Evolutionary conservation across 495 filamentous ascomycete genomes (phyloP).

Genomic region (Daldinia childiae): DNA sequence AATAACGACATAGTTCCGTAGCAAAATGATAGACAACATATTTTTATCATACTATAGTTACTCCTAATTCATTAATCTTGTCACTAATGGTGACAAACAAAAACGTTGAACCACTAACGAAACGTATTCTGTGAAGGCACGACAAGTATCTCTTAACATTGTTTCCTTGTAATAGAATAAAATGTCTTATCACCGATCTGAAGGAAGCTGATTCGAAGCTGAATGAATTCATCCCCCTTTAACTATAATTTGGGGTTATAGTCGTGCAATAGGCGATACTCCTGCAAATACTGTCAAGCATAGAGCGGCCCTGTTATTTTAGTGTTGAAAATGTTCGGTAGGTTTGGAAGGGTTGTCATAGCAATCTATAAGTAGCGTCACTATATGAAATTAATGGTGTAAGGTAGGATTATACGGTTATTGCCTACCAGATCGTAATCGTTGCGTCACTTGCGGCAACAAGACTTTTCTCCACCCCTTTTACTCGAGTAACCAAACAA

Average conservation of each 20-base stretch:
- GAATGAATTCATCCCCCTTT: background rate
- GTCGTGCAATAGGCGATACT: no score
- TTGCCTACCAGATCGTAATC: slow-evolving; percentile 9
- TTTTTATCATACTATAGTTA: background rate
- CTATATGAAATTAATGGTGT: background rate
- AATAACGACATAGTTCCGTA: background rate
- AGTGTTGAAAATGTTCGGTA: no score
- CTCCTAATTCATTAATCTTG: no score
- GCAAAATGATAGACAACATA: background rate
- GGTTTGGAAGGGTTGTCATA: background rate
- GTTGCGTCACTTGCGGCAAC: slow-evolving; percentile 23
- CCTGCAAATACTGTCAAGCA: background rate
- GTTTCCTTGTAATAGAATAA: background rate
- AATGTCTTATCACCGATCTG: background rate
- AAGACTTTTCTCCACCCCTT: slow-evolving; percentile 6
- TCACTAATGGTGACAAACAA: no score
- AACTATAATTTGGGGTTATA: background rate
- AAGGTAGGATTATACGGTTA: background rate
- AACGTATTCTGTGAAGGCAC: no score
- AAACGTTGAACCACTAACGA: no score
- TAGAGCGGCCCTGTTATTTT: no score
- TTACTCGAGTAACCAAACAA: background rate
- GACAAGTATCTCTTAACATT: no score
- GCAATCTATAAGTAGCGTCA: background rate
- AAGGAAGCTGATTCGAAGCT: background rate